Evolutionary conservation across 2,329 filamentous ascomycete species (phyloP), one percentile per base, ranked within the genome.

Genomic region (Sarocladiaceae sp.): DNA sequence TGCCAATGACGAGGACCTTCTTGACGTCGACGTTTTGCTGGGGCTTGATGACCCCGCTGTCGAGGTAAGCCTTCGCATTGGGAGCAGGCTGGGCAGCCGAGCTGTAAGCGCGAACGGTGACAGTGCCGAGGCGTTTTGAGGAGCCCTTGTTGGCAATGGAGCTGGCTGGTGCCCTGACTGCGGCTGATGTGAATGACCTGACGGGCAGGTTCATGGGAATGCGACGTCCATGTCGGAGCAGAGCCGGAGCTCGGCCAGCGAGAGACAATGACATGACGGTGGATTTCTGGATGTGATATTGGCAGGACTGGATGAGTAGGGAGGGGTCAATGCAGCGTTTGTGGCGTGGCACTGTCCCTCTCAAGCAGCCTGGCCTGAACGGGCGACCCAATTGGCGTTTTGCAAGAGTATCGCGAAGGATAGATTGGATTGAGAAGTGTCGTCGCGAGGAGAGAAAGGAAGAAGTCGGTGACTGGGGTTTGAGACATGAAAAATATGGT

Each of bases 1-100:
- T 90, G 48, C 91, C 91, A 72, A 97, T 95, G 55, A 97, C 90
- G 50, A 97, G 73, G 43, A 97, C 91, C 73, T 97, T 97, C 74
- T 95, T 95, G 52, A 97, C 89, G 62, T 95, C 80, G 42, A 96
- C 84, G 45, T 86, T 71, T 57, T 91, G 76, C 58, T 78, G 77
- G 47, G 84, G 83, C 65, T 89, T 85, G 61, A 96, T 83, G 48
- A 82, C 85, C 56, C 89, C 90, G 68, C 88, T 95, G 61, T 88
- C 82, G 56, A 96, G 73, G 67, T 95, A 95, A 50, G 90, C 87
- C 68, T 90, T 82, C 44, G 89, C 79, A 60, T 85, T 87, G 45
- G 89, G 88, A 43, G 87, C 83, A 52, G 81, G 72, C 65, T 93
- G 78, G 51, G 70, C 66, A 31, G 60, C 62, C 35, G 64, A 62